Evolutionary conservation across 108 stramenopile genomes (phyloP), one percentile per base, ranked within the genome.

Genomic region (Pseudonitzschia delicatissima): DNA sequence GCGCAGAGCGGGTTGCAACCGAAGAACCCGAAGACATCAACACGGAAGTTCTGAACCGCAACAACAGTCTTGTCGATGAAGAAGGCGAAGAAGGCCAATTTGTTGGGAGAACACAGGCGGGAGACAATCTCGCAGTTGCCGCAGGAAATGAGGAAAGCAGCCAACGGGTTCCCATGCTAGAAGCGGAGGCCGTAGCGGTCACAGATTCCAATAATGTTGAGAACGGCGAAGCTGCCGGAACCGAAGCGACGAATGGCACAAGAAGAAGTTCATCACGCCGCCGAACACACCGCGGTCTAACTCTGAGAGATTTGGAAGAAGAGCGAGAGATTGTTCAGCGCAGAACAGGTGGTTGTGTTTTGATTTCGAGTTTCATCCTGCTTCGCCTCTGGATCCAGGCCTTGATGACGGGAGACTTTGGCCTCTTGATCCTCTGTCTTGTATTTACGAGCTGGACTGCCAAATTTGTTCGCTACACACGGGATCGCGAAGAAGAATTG

Each of bases 311-410:
- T 45, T 73, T 84, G 51, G 77, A 85, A 44, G 77, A 82, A 59
- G 87, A 91, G 53, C 81, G 90, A 32, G 84, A 87, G 58, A 48
- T 83, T 42, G 68, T 78, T 20, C 84, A 79, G 37, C 82, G 91
- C 18, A 86, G 91, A 37, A 79, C 87, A 42, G 59, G 57, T 37
- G 85, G 73, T 25, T 90, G 89, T 57, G 74, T 85, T 37, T 49
- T 93, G 31, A 31, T 93, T 3, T 48, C 84, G 3, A 65, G 80
- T 28, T 91, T 90, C 55, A 59, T 93, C 40, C 84, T 93, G 29
- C 65, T 87, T 52, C 87, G 89, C 11, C 67, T 93, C 40, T 93
- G 92, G 92, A 71, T 93, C 50, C 82, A 89, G 73, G 87, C 89
- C 26, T 65, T 93, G 9, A 35, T 78, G 28, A 57, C 76, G 31